These are phyloP conservation scores for Schwanniomyces sp. DNA, from an alignment of 805 yeast genomes.

Conservation along the genomic window DNA sequence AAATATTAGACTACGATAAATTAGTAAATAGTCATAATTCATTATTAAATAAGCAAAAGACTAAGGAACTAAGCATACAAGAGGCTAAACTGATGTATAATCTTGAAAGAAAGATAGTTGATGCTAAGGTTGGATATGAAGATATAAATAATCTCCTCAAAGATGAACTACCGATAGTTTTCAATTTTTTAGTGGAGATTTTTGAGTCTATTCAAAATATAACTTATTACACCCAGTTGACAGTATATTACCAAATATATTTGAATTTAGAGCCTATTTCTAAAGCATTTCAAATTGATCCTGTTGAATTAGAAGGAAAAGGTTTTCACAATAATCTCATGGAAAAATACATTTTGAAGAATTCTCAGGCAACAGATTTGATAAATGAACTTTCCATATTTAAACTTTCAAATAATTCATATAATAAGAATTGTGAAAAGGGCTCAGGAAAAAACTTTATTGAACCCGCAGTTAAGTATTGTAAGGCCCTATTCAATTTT, in stretches of 20 bases:
- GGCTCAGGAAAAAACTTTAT: not conserved
- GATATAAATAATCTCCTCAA: conserved; percentile 38
- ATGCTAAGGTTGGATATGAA: conserved; percentile 26
- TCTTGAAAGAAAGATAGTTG: conserved; percentile 26
- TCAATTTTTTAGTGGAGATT: conserved; percentile 28
- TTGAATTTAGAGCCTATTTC: conserved; percentile 17
- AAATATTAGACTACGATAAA: conserved; percentile 39
- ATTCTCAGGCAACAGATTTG: conserved; percentile 6
- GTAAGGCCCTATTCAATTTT: conserved; percentile 44
- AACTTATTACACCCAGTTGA: conserved; percentile 39
- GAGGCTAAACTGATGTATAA: conserved; percentile 24
- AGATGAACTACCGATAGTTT: conserved; percentile 47
- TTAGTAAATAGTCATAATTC: conserved; percentile 25
- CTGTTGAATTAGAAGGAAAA: conserved; percentile 2
- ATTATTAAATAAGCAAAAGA: conserved; percentile 32
- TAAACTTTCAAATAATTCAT: conserved; percentile 21
- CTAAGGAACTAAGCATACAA: conserved; percentile 30
- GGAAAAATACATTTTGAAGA: conserved; percentile 6
- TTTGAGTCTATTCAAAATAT: conserved; percentile 29
- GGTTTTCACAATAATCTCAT: conserved; percentile 5
- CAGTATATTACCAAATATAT: conserved; percentile 29
- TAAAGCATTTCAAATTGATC: conserved; percentile 11
- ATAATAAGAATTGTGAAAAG: conserved; percentile 3
- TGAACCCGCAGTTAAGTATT: conserved; percentile 9
- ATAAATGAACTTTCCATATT: conserved; percentile 21